Conservation (phyloP, 2,329 filamentous ascomycete genomes). For the Fusarium nurragi region DNA sequence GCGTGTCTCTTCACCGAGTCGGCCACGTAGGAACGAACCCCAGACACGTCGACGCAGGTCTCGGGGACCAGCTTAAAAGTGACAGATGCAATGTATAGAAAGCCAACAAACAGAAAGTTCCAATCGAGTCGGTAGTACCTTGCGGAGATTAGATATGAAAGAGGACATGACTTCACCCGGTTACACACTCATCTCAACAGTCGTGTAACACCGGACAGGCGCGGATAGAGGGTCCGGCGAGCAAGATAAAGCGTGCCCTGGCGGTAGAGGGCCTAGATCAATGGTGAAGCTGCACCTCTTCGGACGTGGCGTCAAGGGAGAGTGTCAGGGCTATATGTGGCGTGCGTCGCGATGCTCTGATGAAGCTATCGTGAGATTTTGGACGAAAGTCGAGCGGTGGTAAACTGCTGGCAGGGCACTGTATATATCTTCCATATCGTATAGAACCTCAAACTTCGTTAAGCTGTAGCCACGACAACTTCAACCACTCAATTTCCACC, state of each 20-base stretch:
- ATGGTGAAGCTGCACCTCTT: not conserved
- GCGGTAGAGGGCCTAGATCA: slow-evolving; percentile 12
- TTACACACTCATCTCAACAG: not conserved
- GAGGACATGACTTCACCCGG: slow-evolving; percentile 3
- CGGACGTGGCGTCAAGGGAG: not conserved
- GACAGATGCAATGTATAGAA: slow-evolving; percentile 17
- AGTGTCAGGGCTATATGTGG: not conserved
- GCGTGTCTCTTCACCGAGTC: slow-evolving; percentile 13
- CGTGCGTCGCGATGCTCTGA: slow-evolving; percentile 2
- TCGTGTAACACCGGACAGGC: slow-evolving; percentile 23
- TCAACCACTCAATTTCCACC: not conserved
- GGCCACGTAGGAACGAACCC: slow-evolving; percentile 14
- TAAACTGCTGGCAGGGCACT: not conserved
- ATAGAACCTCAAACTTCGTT: not conserved
- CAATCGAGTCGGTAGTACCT: not conserved
- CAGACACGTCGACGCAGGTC: slow-evolving; percentile 27
- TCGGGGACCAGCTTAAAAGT: slow-evolving; percentile 20
- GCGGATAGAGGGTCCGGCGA: slow-evolving; percentile 1
- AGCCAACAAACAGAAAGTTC: not conserved
- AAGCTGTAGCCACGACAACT: not conserved
- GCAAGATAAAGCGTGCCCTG: slow-evolving; percentile 9
- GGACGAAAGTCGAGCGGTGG: not conserved
- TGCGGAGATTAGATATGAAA: slow-evolving; percentile 20
- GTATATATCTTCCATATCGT: not conserved
- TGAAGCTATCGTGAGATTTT: slow-evolving; percentile 26